These are phyloP conservation scores for Withania somnifera DNA, from an alignment of 305 asterid species.

Conservation along the genomic window DNA sequence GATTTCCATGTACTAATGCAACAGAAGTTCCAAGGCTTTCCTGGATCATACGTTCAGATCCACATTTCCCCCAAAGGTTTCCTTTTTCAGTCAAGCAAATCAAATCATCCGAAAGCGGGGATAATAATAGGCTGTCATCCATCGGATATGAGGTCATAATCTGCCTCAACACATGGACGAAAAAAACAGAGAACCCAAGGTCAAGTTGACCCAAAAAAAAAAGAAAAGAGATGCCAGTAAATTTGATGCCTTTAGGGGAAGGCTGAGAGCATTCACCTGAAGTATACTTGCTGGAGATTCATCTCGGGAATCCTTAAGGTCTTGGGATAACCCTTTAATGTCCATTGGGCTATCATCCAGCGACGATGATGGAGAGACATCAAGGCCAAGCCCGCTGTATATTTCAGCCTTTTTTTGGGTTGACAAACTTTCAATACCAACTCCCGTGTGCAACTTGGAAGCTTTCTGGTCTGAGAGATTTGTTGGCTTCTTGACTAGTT, in stretches of 20 bases:
- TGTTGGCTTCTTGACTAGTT: slow-evolving; percentile 24
- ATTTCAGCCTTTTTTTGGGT: slow-evolving; percentile 73
- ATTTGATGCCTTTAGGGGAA: not conserved
- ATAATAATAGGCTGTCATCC: slow-evolving; percentile 35
- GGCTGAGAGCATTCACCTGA: slow-evolving; percentile 41
- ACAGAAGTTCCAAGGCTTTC: slow-evolving; percentile 25
- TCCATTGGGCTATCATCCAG: slow-evolving; percentile 56
- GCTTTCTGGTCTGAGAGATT: slow-evolving; percentile 51
- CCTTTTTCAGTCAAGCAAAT: slow-evolving; percentile 39
- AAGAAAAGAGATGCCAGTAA: not conserved
- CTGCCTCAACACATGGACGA: slow-evolving; percentile 33
- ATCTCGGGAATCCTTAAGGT: slow-evolving; percentile 29
- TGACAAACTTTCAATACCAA: slow-evolving; percentile 58
- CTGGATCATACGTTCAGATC: slow-evolving; percentile 25
- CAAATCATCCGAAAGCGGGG: slow-evolving; percentile 76
- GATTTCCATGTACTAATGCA: slow-evolving; percentile 33
- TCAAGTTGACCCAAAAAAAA: not conserved
- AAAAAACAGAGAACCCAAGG: not conserved
- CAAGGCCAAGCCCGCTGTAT: slow-evolving; percentile 93
- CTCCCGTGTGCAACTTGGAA: slow-evolving; percentile 70
- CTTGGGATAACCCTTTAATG: slow-evolving; percentile 39
- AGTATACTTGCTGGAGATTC: slow-evolving; percentile 90
- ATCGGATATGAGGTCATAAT: slow-evolving; percentile 62
- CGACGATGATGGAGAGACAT: slow-evolving; percentile 81
- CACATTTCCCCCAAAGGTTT: slow-evolving; percentile 27